A percentile compares a stretch with the other conserved stretches of the same genome.
phyloP scores from a whole-genome alignment of 345 rosid genomes.

The Citrus inodora region DNA sequence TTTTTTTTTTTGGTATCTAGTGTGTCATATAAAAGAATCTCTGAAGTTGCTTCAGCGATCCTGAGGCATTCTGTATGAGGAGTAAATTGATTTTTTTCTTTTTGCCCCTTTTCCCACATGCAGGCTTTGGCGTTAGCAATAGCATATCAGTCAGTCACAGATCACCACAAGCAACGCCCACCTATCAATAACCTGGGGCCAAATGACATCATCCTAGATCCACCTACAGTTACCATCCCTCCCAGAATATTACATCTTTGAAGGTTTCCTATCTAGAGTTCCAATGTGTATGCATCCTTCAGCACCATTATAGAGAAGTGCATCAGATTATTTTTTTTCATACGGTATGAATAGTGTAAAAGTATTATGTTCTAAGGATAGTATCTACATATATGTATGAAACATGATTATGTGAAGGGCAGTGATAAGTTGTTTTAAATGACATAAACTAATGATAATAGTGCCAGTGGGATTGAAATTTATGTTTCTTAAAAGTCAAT shows the following conservation, averaged over 20 bases:
- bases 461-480: neutral
- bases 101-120: neutral
- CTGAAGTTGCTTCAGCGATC: neutral
- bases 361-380: neutral
- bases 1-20: too few species aligned
- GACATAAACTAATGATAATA: too few species aligned
- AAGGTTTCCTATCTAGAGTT: neutral
- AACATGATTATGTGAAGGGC: neutral
- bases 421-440: too few species aligned
- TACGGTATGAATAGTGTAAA: neutral
- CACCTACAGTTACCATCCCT: conserved; percentile 37
- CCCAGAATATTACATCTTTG: conserved; percentile 39
- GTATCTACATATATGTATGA: too few species aligned
- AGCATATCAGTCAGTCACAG: conserved; percentile 73
- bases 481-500: neutral
- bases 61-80: neutral
- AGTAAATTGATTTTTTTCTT: neutral
- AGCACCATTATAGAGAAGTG: neutral
- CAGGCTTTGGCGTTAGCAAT: conserved; percentile 90
- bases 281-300: neutral
- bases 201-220: conserved; percentile 44
- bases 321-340: neutral
- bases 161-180: conserved; percentile 74
- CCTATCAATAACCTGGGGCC: conserved; percentile 69
- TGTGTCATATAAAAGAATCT: neutral